Evolutionary conservation across 345 rosid species (phyloP), one percentile per base, ranked within the genome.

Genomic region (Gossypium raimondii): DNA sequence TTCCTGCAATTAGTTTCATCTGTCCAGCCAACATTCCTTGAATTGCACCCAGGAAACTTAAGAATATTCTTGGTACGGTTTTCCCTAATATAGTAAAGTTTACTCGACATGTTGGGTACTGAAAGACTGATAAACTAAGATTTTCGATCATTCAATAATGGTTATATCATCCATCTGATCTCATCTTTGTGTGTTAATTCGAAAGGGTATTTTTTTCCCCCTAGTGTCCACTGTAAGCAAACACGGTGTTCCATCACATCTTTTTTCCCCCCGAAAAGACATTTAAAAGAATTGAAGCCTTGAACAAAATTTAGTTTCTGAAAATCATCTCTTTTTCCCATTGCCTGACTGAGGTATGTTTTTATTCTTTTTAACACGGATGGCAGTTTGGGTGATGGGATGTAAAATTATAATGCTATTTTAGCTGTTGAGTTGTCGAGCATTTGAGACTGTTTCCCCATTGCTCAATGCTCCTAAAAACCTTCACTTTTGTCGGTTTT

Each of bases 21-120:
- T 61, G 18, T 9, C 10, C 44, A 14, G 20, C 41, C 38, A 59
- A 59, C 66, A 43, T 65, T 43, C 52, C 27, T 18, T 18, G 9
- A 43, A 10, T 65, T 65, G 53, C 55, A 14, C 4, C 4, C 57
- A 8, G 18, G 52, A 68, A 68, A 68, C 3, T 48, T 34, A 5
- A 25, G 12, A 68, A 50, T 68, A 68, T 68, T 68, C 72, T 68
- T 68, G 72, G 58, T 47, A 50, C 29, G 43, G 41, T 67, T 34
- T 63, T 17, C 27, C 72, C 7, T 48, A 48, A 14, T 14, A 14
- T 10, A 14, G 43, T 44, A 66, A 68, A 48, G 41, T 24, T 48
- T 67, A 44, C 7, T 13, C 22, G 70, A 66, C 51, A 18, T 66
- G 17, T 20, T 13, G 16, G 38, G 20, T 1, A 47, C 22, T 18